Conservation (phyloP, 1,284 basidiomycete genomes). For the Microbotryum saponariae region DNA sequence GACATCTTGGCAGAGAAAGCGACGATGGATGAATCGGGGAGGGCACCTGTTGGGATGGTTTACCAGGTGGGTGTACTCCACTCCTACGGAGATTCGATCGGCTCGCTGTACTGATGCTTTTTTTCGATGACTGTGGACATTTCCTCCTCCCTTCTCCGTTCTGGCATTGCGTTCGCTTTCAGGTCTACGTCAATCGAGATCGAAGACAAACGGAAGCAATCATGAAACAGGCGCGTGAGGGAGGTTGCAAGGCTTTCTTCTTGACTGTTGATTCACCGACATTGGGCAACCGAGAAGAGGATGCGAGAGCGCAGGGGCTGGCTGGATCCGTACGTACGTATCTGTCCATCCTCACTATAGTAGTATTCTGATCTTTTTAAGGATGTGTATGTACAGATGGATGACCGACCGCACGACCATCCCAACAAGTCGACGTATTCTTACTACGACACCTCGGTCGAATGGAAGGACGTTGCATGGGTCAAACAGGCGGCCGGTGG, state of each 20-base stretch:
- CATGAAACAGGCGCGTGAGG: conserved; percentile 40
- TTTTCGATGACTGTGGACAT: neutral
- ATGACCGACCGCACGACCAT: no score
- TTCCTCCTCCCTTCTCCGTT: conserved; percentile 15
- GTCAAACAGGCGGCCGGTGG: conserved; percentile 42
- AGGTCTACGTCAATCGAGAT: conserved; percentile 42
- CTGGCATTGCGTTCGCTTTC: conserved; percentile 27
- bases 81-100: no score
- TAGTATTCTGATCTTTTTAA: no score
- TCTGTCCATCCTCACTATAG: no score
- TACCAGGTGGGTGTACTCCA: conserved; percentile 23
- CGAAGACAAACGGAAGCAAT: conserved; percentile 41
- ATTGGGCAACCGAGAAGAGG: conserved; percentile 41
- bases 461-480: conserved; percentile 47
- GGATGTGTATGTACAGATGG: no score
- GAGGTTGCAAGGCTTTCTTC: conserved; percentile 44
- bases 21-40: conserved; percentile 31
- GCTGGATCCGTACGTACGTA: neutral
- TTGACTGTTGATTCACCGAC: conserved; percentile 46
- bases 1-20: conserved; percentile 43
- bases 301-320: neutral
- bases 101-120: conserved; percentile 15
- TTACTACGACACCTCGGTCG: no score
- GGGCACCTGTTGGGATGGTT: conserved; percentile 40
- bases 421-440: no score